These are phyloP conservation scores for Willaertia magna DNA, from an alignment of 208 protist genomes.

Conservation along the genomic window DNA sequence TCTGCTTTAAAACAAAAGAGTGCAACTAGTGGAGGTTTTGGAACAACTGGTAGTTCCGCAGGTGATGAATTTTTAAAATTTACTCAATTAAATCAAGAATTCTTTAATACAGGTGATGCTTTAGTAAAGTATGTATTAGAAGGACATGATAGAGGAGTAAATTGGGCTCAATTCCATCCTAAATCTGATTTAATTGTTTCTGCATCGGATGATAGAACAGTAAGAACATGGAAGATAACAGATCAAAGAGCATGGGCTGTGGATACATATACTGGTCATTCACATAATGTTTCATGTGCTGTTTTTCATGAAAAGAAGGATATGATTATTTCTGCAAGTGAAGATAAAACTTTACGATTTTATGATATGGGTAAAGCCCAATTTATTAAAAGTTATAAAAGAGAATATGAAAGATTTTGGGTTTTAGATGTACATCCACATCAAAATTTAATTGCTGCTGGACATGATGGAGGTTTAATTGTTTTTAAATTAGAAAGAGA, in stretches of 20 bases:
- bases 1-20: slow-evolving; percentile 56
- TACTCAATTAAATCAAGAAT: slow-evolving; percentile 49
- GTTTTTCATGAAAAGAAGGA: slow-evolving; percentile 84
- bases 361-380: slow-evolving; percentile 64
- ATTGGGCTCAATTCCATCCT: slow-evolving; percentile 96
- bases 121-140: slow-evolving; percentile 84
- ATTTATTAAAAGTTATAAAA: slow-evolving; percentile 68
- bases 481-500: slow-evolving; percentile 96
- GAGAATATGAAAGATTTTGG: slow-evolving; percentile 95
- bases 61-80: neutral
- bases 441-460: slow-evolving; percentile 88
- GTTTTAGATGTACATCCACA: slow-evolving; percentile 77
- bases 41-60: neutral
- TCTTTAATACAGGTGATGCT: slow-evolving; percentile 83
- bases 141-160: slow-evolving; percentile 95
- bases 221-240: slow-evolving; percentile 87
- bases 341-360: slow-evolving; percentile 84
- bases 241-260: slow-evolving; percentile 71
- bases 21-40: slow-evolving; percentile 15
- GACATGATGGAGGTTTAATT: slow-evolving; percentile 85
- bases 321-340: slow-evolving; percentile 84
- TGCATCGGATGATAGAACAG: slow-evolving; percentile 87
- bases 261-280: slow-evolving; percentile 83
- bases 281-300: slow-evolving; percentile 92
- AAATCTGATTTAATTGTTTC: slow-evolving; percentile 83